Percentiles rank a stretch among this genome's conserved stretches.
Conservation (phyloP, 345 rosid species). For the Microthlaspi erraticum region DNA sequence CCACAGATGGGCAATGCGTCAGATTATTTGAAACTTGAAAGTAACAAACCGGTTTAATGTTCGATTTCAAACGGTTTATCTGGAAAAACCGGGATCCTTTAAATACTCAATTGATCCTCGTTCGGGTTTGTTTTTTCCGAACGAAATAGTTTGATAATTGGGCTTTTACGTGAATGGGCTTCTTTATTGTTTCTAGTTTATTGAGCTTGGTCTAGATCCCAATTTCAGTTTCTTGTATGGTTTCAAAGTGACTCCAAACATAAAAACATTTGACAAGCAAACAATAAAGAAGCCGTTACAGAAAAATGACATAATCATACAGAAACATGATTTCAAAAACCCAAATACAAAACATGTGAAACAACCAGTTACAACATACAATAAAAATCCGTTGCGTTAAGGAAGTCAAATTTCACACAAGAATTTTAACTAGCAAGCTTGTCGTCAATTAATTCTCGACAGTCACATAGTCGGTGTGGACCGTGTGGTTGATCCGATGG, state of each 20-base stretch:
- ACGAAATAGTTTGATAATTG: background rate
- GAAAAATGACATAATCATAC: background rate
- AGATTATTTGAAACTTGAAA: constrained; percentile 21
- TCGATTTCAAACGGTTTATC: background rate
- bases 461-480: constrained; percentile 22
- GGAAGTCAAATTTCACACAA: background rate
- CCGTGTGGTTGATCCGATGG: constrained; percentile 36
- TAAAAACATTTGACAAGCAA: background rate
- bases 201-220: constrained; percentile 2
- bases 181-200: background rate
- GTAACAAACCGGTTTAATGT: constrained; percentile 11
- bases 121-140: background rate
- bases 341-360: background rate
- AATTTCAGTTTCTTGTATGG: no score
- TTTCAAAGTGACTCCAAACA: no score
- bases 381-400: background rate
- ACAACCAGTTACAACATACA: constrained; percentile 1
- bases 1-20: background rate
- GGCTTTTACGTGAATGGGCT: background rate
- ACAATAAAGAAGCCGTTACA: no score
- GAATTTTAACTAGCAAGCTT: background rate
- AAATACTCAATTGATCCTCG: no score
- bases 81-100: constrained; percentile 1
- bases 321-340: background rate
- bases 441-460: background rate